Conservation (phyloP, 108 stramenopile genomes). For the Seminavis robusta region DNA sequence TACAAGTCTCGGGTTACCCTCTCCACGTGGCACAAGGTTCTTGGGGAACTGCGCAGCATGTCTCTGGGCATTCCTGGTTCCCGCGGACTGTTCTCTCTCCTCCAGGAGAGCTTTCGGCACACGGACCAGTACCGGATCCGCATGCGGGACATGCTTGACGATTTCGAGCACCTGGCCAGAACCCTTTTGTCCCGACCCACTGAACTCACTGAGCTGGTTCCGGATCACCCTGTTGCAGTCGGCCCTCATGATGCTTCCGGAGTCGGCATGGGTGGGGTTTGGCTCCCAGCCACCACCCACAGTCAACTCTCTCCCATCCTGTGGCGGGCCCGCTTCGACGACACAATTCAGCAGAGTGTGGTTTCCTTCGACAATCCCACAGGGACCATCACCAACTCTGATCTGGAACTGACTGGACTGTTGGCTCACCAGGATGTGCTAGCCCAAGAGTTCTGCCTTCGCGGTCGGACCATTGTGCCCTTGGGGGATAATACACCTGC, state of each 20-base stretch:
- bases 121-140: too few species aligned
- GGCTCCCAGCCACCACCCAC: constrained; percentile 9
- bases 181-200: constrained; percentile 22
- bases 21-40: constrained; percentile 23
- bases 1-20: not conserved
- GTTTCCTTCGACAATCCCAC: constrained; percentile 20
- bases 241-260: constrained; percentile 29
- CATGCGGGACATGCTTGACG: constrained; percentile 12
- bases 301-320: constrained; percentile 15
- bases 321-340: constrained; percentile 34
- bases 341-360: constrained; percentile 4
- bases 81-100: too few species aligned
- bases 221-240: constrained; percentile 8
- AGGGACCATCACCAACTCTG: constrained; percentile 31
- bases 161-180: constrained; percentile 13
- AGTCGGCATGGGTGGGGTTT: constrained; percentile 26
- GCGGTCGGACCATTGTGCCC: constrained; percentile 19
- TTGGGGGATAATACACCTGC: constrained; percentile 28
- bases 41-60: constrained; percentile 44
- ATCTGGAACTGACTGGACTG: constrained; percentile 38
- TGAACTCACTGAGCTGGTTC: constrained; percentile 29
- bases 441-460: constrained; percentile 15
- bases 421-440: constrained; percentile 43
- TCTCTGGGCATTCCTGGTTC: constrained; percentile 26
- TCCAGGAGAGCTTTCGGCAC: too few species aligned